Evolutionary conservation across 164 flowering plant genomes (phyloP).

Genomic region (Aristolochia fimbriata): DNA sequence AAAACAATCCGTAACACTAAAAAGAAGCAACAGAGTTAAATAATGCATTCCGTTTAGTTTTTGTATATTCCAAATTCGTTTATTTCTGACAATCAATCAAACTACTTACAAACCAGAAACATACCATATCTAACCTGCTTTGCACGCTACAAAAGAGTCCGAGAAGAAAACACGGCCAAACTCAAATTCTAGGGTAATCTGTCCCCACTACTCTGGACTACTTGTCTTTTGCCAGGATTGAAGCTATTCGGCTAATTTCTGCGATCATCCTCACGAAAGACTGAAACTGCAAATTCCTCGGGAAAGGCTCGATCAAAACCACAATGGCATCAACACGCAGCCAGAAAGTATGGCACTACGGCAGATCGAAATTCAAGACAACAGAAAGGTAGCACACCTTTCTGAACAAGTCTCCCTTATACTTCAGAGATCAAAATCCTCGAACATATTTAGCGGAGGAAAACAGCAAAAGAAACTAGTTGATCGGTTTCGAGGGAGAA

Average conservation of each 20-base stretch:
- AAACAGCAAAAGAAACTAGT: too few relatives aligned
- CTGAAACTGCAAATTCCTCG: neutral
- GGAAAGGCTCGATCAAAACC: neutral
- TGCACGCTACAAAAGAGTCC: too few relatives aligned
- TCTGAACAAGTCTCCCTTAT: neutral
- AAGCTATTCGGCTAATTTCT: slow-evolving; percentile 1
- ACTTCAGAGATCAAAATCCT: neutral
- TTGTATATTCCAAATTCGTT: neutral
- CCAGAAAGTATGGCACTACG: neutral
- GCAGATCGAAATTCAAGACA: neutral
- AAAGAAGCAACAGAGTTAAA: neutral
- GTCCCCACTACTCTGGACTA: too few relatives aligned
- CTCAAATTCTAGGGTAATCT: too few relatives aligned
- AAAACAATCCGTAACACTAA: neutral
- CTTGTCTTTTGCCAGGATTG: slow-evolving; percentile 1
- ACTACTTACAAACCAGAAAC: neutral
- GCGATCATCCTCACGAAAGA: neutral
- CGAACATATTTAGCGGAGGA: too few relatives aligned
- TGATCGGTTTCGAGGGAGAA: too few relatives aligned
- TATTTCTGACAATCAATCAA: neutral
- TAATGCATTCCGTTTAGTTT: neutral
- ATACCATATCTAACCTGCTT: too few relatives aligned
- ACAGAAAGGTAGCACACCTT: slow-evolving; percentile 3
- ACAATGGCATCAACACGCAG: neutral
- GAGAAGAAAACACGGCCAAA: too few relatives aligned